phyloP scores from a whole-genome alignment of 345 rosid genomes.

The Salix brachista region DNA sequence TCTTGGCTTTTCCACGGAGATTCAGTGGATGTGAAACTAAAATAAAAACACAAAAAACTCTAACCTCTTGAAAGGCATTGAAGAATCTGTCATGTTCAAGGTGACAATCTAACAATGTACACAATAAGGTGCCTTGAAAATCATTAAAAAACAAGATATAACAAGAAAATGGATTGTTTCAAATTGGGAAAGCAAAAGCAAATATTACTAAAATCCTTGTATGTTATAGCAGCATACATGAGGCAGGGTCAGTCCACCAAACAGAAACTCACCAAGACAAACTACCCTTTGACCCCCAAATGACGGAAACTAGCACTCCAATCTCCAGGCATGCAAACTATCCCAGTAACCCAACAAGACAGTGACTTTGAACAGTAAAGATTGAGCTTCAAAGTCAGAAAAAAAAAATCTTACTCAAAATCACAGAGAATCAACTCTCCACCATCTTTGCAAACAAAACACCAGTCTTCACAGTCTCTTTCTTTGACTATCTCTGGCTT shows the following conservation, averaged over 20 bases:
- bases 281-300: not conserved
- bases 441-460: constrained; percentile 27
- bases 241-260: not conserved
- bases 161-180: not conserved
- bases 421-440: constrained; percentile 27
- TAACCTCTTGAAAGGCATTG: not conserved
- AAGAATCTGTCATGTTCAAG: not conserved
- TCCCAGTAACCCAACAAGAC: not conserved
- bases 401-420: not conserved
- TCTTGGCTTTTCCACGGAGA: not conserved
- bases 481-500: not conserved
- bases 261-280: not conserved
- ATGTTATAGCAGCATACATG: not conserved
- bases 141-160: not conserved
- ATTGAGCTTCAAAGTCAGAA: not conserved
- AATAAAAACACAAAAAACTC: not conserved
- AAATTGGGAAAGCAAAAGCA: not conserved
- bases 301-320: not conserved
- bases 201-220: not conserved
- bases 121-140: not conserved
- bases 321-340: not conserved
- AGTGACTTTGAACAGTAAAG: not conserved
- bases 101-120: not conserved
- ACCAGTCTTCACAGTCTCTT: constrained; percentile 20
- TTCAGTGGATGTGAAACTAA: not conserved